These are phyloP conservation scores for Aspergillus saccharolyticus DNA, from an alignment of 495 filamentous ascomycete genomes.

Conservation along the genomic window DNA sequence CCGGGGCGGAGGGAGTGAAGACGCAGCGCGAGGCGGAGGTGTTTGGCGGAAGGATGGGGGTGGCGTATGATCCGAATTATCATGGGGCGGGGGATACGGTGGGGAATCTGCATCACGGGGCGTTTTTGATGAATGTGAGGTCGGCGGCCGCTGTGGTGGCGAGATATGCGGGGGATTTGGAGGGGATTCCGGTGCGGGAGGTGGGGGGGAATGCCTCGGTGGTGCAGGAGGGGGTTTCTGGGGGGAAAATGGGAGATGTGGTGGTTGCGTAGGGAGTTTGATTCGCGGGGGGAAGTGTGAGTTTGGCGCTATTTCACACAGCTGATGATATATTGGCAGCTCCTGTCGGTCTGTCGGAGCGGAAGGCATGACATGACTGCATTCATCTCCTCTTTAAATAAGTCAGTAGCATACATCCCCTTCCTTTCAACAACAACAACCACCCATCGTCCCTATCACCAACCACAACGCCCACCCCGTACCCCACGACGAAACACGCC, in stretches of 20 bases:
- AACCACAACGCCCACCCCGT: too few species aligned
- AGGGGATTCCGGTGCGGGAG: constrained; percentile 30
- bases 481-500: too few species aligned
- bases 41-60: constrained; percentile 58
- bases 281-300: too few species aligned
- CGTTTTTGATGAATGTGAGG: constrained; percentile 56
- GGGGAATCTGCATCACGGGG: constrained; percentile 53
- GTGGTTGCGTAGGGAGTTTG: neutral
- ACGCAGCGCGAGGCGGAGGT: constrained; percentile 50
- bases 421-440: too few species aligned
- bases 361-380: too few species aligned
- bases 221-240: constrained; percentile 1
- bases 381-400: too few species aligned
- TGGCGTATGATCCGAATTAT: constrained; percentile 59
- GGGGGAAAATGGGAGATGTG: neutral
- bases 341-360: too few species aligned
- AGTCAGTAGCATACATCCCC: too few species aligned
- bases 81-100: constrained; percentile 55
- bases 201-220: neutral
- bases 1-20: constrained; percentile 64
- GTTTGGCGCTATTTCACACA: too few species aligned
- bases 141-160: constrained; percentile 61
- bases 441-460: neutral
- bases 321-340: too few species aligned
- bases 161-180: constrained; percentile 54